Percentiles rank a stretch among this genome's conserved stretches.
phyloP scores from a whole-genome alignment of 1,284 basidiomycete species.

The Moesziomyces antarcticus region DNA sequence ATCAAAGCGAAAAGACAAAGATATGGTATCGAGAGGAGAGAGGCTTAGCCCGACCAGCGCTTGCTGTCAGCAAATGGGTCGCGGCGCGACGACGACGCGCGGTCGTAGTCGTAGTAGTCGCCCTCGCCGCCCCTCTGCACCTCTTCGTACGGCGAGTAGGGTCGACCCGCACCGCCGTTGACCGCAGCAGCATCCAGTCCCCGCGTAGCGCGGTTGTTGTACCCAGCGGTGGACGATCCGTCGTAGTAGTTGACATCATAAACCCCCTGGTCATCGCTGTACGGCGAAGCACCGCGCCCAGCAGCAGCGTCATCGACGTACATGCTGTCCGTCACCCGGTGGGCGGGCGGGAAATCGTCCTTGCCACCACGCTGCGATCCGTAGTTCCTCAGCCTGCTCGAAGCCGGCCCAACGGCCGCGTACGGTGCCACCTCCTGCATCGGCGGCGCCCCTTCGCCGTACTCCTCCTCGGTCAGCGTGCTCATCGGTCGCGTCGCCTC shows the following conservation, averaged over 20 bases:
- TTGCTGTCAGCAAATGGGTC: slow-evolving; percentile 29
- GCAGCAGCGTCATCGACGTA: slow-evolving; percentile 17
- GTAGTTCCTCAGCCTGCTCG: slow-evolving; percentile 34
- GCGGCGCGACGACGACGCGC: slow-evolving; percentile 11
- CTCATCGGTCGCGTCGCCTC: slow-evolving; percentile 35
- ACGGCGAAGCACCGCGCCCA: slow-evolving; percentile 14
- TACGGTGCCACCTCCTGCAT: slow-evolving; percentile 43
- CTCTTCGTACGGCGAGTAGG: slow-evolving; percentile 48
- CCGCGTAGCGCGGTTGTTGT: slow-evolving; percentile 40
- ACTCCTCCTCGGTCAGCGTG: slow-evolving; percentile 29
- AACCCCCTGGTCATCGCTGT: slow-evolving; percentile 40
- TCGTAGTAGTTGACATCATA: slow-evolving; percentile 54
- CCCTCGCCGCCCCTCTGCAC: slow-evolving; percentile 26
- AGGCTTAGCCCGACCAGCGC: slow-evolving; percentile 27
- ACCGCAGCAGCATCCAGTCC: slow-evolving; percentile 43
- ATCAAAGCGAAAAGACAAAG: background rate
- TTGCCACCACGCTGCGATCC: slow-evolving; percentile 18
- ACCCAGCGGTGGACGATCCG: slow-evolving; percentile 25
- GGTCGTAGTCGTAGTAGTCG: slow-evolving; percentile 24
- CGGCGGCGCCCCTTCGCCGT: slow-evolving; percentile 19
- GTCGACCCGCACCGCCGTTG: slow-evolving; percentile 8
- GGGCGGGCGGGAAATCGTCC: slow-evolving; percentile 15
- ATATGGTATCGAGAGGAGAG: slow-evolving; percentile 20
- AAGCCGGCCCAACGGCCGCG: slow-evolving; percentile 14
- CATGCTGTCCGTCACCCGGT: slow-evolving; percentile 29